A percentile compares a stretch with the other conserved stretches of the same genome.
Conservation (phyloP, 805 yeast genomes). For the Cyberlindnera xylosilytica region DNA sequence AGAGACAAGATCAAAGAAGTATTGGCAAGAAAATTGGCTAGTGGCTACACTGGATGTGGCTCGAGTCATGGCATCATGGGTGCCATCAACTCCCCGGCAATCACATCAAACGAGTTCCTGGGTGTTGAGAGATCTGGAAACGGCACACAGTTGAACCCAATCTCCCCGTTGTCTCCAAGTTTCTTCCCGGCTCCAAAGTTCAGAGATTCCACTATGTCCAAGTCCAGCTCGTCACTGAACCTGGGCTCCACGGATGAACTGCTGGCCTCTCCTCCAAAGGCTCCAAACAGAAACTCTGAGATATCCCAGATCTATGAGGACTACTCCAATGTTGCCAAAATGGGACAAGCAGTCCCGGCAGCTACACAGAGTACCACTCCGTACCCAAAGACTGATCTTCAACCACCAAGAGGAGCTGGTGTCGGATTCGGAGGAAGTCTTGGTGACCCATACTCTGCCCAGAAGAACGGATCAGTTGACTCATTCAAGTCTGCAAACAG, state of each 20-base stretch:
- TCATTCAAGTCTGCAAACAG: slow-evolving; percentile 6
- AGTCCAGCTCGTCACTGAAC: slow-evolving; percentile 18
- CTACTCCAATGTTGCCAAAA: slow-evolving; percentile 27
- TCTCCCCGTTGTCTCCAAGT: slow-evolving; percentile 35
- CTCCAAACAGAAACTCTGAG: slow-evolving; percentile 26
- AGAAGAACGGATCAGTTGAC: slow-evolving; percentile 3
- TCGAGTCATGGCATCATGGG: slow-evolving; percentile 59
- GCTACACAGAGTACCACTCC: not conserved
- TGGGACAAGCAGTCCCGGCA: slow-evolving; percentile 3
- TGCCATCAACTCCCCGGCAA: slow-evolving; percentile 50
- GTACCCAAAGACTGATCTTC: not conserved
- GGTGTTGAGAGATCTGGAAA: slow-evolving; percentile 10
- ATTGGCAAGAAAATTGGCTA: slow-evolving; percentile 47
- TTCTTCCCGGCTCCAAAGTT: slow-evolving; percentile 34
- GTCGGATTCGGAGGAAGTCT: slow-evolving; percentile 13
- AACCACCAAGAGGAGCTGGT: slow-evolving; percentile 15
- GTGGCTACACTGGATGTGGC: slow-evolving; percentile 81
- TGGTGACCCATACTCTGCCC: slow-evolving; percentile 16
- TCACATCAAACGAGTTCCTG: slow-evolving; percentile 34
- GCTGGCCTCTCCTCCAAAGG: slow-evolving; percentile 14
- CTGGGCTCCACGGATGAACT: slow-evolving; percentile 15
- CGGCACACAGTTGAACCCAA: slow-evolving; percentile 22
- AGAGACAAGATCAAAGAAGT: slow-evolving; percentile 50
- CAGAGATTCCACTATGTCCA: slow-evolving; percentile 25
- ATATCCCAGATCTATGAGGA: slow-evolving; percentile 32